Evolutionary conservation across 257 asterid species (phyloP), one percentile per base, ranked within the genome.

Genomic region (Solanum pimpinellifolium): DNA sequence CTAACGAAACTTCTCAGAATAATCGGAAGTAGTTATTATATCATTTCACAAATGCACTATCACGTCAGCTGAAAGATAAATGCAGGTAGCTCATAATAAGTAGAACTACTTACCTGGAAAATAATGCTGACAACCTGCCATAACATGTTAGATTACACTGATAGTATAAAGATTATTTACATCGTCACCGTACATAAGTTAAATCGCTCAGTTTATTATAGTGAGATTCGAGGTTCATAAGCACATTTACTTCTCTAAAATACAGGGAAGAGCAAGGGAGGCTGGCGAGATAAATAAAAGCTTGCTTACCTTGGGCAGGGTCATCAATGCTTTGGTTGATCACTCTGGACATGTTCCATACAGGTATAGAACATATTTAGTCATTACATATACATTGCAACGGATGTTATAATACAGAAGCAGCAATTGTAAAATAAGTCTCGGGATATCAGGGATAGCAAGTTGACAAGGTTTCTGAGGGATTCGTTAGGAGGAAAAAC

Each of bases 271-370:
- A 89, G 96, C 94, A 90, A 90, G 96, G 80, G 96, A 93, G 89
- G 95, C 93, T 77, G 96, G 96, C 35, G 96, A 93, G 93, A 93
- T 93, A 62, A 93, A 93, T 87, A 93, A 91, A 85, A 93, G 96
- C 89, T 90, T 93, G 92, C 93, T 93, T 42, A 93, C 96, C 27
- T 87, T 93, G 31, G 94, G 96, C 23, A 93, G 96, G 23, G 92
- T 91, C 85, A 92, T 92, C 91, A 92, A 90, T 49, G 93, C 94
- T 2, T 82, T 93, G 92, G 91, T 92, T 9, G 95, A 92, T 52
- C 93, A 90, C 87, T 93, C 94, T 15, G 87, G 87, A 18, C 96
- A 93, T 84, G 92, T 93, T 80, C 96, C 96, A 16, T 93, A 92
- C 88, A 91, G 96, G 96, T 85, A 70, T 39, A 15, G n/a, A 41